Conservation (phyloP, 768 basidiomycete genomes). For the Boletus rufocinnamomeus region DNA sequence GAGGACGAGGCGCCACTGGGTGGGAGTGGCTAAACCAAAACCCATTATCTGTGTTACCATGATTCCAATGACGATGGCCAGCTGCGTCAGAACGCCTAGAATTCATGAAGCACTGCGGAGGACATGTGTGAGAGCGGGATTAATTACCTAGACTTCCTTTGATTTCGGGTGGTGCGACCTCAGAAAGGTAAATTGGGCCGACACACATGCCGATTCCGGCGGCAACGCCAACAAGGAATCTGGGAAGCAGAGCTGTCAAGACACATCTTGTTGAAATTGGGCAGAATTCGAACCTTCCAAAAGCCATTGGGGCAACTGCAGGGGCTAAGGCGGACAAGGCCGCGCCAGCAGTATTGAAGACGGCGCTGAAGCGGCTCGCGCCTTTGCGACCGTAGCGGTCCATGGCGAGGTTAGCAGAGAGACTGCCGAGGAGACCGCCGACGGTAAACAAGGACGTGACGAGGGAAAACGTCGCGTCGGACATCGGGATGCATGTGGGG, state of each 20-base stretch:
- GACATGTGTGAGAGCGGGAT: constrained; percentile 15
- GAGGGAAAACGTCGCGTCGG: constrained; percentile 71
- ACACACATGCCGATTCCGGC: constrained; percentile 76
- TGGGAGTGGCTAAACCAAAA: constrained; percentile 64
- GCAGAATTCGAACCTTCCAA: constrained; percentile 60
- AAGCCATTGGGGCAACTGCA: constrained; percentile 52
- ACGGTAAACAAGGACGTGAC: constrained; percentile 86
- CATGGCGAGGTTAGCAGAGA: constrained; percentile 66
- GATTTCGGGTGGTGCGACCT: constrained; percentile 77
- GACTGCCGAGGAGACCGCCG: constrained; percentile 82
- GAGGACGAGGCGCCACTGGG: constrained; percentile 70
- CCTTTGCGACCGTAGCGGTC: constrained; percentile 72
- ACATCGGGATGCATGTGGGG: constrained; percentile 80
- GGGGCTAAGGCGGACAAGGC: constrained; percentile 65
- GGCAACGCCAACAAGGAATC: constrained; percentile 67
- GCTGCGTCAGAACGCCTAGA: constrained; percentile 76
- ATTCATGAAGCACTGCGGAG: background rate
- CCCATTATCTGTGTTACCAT: constrained; percentile 84
- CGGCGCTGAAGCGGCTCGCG: constrained; percentile 60
- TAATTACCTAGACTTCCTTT: constrained; percentile 72
- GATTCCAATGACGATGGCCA: constrained; percentile 83
- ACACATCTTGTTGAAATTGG: constrained; percentile 1
- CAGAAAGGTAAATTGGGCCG: constrained; percentile 83
- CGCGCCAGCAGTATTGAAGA: constrained; percentile 58
- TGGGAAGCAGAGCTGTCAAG: constrained; percentile 26